Base-by-base conservation (phyloP, 192 early-diverging fungal species). In the Gorgonomyces haynaldii region DNA sequence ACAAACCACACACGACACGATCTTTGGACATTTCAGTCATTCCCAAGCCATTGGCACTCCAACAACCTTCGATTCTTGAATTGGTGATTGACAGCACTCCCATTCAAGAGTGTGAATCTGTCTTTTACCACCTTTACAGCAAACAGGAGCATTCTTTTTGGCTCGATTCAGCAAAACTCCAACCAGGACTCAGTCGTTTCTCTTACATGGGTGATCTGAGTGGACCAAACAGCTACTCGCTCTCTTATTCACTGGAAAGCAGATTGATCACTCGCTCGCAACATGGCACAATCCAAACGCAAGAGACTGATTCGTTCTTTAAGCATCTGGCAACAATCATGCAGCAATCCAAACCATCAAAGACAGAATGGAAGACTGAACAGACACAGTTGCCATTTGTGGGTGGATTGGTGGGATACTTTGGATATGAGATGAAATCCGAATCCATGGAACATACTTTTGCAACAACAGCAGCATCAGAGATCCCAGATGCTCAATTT, bases 341-440 rank as follows among this genome's bases (percentile, higher is more conserved):
- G 27, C 23, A 48, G 22, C 22, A 48, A 5, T 21, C 46, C 1
- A n/a, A 12, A 23, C 31, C 26, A 13, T n/a, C 2, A 25, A 38
- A 32, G 42, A 39, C 4, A 45, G 6, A 10, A 24, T 38, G 2
- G 42, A 52, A 40, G 24, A 21, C 3, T 6, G n/a, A 40, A 5
- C 2, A 16, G 13, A 1, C 17, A 1, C 16, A 34, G 2, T 12
- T 42, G 8, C 56, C 64, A 0, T 95, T 95, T 45, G 60, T 72
- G n/a, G 77, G 88, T 40, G 94, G 94, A 0, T 67, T 91, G 62
- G 64, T 91, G 0, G 94, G 94, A 0, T 88, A 85, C 54, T 82
- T 93, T 66, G 89, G 86, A 0, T 97, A 97, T 59, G 94, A 92
- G 48, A 87, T 97, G 86, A 89, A 88, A 46, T 45, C 68, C 23